Conservation (phyloP, 2,329 filamentous ascomycete species). For the Paracorniculantispora psalliotae region DNA sequence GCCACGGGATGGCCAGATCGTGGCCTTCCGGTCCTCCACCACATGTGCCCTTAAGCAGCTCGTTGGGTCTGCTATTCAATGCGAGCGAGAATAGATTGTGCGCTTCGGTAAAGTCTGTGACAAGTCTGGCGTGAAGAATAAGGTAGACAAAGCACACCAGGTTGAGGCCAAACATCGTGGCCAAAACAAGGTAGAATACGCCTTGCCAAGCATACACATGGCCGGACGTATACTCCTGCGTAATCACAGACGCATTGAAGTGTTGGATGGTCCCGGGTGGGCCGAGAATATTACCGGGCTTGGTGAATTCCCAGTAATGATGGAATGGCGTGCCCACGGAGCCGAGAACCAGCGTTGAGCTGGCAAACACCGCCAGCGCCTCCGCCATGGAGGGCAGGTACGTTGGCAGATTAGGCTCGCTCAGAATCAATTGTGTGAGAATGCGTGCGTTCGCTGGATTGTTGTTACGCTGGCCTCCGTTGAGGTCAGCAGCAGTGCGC, state of each 20-base stretch:
- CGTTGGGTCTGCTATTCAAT: slow-evolving; percentile 50
- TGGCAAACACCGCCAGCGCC: slow-evolving; percentile 64
- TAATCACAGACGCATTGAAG: slow-evolving; percentile 61
- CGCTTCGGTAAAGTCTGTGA: slow-evolving; percentile 76
- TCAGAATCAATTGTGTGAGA: slow-evolving; percentile 47
- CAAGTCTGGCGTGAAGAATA: slow-evolving; percentile 49
- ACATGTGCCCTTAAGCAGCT: slow-evolving; percentile 33
- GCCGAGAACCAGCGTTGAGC: slow-evolving; percentile 60
- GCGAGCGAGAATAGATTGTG: slow-evolving; percentile 69
- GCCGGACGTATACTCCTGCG: slow-evolving; percentile 67
- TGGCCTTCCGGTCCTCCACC: slow-evolving; percentile 31
- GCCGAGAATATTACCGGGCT: slow-evolving; percentile 30
- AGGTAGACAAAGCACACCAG: slow-evolving; percentile 60
- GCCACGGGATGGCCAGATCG: slow-evolving; percentile 38
- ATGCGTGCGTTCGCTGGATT: slow-evolving; percentile 57
- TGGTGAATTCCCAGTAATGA: slow-evolving; percentile 46
- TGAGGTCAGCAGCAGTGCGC: slow-evolving; percentile 50
- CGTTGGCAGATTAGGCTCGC: slow-evolving; percentile 36
- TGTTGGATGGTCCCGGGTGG: slow-evolving; percentile 42
- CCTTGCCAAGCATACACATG: slow-evolving; percentile 56
- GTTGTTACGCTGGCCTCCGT: slow-evolving; percentile 48
- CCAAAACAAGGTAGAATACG: slow-evolving; percentile 62
- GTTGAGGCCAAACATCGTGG: slow-evolving; percentile 63
- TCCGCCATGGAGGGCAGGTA: slow-evolving; percentile 65
- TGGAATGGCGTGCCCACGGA: slow-evolving; percentile 56